Percentiles rank a stretch among this genome's conserved stretches.
Evolutionary conservation across 2,329 filamentous ascomycete genomes (phyloP).

Genomic region (Aspergillus aculeatus): DNA sequence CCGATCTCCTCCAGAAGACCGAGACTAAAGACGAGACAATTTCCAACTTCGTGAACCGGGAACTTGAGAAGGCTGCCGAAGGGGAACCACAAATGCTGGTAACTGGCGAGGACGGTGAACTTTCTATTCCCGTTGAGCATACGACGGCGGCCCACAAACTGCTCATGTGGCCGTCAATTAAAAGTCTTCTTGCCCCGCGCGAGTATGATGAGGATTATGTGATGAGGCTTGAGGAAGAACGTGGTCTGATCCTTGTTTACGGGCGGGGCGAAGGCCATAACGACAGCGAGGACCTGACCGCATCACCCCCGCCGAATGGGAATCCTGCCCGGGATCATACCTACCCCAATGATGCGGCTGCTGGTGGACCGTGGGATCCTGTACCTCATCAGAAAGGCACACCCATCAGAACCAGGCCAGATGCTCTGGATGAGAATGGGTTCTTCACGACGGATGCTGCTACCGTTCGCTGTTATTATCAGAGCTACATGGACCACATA

Average conservation of each 20-base stretch:
- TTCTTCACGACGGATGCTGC: slow-evolving; percentile 54
- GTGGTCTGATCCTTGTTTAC: slow-evolving; percentile 72
- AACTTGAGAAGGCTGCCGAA: slow-evolving; percentile 1
- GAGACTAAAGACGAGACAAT: slow-evolving; percentile 16
- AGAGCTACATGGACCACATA: slow-evolving; percentile 60
- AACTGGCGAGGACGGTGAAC: slow-evolving; percentile 50
- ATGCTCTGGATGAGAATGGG: slow-evolving; percentile 52
- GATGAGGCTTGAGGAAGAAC: slow-evolving; percentile 69
- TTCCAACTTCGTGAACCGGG: slow-evolving; percentile 3
- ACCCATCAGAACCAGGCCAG: slow-evolving; percentile 35
- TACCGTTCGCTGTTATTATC: slow-evolving; percentile 52
- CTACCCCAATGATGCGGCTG: slow-evolving; percentile 40
- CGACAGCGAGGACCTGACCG: slow-evolving; percentile 50
- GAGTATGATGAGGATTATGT: slow-evolving; percentile 68
- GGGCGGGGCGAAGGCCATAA: slow-evolving; percentile 75
- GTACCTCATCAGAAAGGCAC: slow-evolving; percentile 31
- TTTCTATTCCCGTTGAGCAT: slow-evolving; percentile 78
- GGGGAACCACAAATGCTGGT: slow-evolving; percentile 13
- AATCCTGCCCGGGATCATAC: slow-evolving; percentile 28
- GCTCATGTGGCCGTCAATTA: slow-evolving; percentile 69
- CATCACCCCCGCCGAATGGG: slow-evolving; percentile 24
- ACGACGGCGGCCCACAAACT: slow-evolving; percentile 86
- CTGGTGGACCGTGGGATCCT: slow-evolving; percentile 54
- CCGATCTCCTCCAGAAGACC: slow-evolving; percentile 12
- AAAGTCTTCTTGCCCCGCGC: slow-evolving; percentile 57